Conservation (phyloP, 176 grass and related monocot genomes). For the Raddia guianensis region DNA sequence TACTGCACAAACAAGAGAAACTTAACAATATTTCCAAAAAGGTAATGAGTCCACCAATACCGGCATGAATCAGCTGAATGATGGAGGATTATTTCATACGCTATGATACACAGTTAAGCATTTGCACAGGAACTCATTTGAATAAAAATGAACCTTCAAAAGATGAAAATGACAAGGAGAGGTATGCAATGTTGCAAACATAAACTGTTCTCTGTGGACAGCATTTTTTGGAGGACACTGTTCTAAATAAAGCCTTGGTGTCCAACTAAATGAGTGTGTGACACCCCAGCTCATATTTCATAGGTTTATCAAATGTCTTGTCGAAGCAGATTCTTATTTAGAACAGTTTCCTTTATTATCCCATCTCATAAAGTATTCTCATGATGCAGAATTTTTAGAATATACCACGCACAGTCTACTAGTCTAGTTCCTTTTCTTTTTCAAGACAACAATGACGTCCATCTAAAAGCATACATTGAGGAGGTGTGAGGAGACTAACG, state of each 20-base stretch:
- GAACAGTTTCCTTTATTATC: conserved; percentile 18
- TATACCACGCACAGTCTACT: neutral
- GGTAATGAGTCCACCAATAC: conserved; percentile 14
- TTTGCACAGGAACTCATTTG: conserved; percentile 12
- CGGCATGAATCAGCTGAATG: conserved; percentile 13
- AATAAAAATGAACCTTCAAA: conserved; percentile 31
- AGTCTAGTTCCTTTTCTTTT: conserved; percentile 23
- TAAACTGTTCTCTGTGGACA: neutral
- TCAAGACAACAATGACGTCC: neutral
- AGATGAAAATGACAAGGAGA: neutral
- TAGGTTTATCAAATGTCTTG: neutral
- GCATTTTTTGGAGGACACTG: neutral
- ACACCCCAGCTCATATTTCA: neutral
- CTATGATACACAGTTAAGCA: neutral
- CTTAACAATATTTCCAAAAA: neutral
- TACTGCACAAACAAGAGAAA: conserved; percentile 52
- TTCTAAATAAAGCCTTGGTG: neutral
- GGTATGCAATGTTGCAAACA: neutral
- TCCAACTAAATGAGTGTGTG: neutral
- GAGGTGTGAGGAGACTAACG: conserved; percentile 50
- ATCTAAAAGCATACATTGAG: conserved; percentile 24
- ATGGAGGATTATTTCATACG: neutral
- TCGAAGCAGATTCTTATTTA: neutral
- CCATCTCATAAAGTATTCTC: conserved; percentile 3
- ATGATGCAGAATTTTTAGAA: conserved; percentile 15